Conservation (phyloP, 2,329 filamentous ascomycete species). For the Aspergillus novoparasiticus region DNA sequence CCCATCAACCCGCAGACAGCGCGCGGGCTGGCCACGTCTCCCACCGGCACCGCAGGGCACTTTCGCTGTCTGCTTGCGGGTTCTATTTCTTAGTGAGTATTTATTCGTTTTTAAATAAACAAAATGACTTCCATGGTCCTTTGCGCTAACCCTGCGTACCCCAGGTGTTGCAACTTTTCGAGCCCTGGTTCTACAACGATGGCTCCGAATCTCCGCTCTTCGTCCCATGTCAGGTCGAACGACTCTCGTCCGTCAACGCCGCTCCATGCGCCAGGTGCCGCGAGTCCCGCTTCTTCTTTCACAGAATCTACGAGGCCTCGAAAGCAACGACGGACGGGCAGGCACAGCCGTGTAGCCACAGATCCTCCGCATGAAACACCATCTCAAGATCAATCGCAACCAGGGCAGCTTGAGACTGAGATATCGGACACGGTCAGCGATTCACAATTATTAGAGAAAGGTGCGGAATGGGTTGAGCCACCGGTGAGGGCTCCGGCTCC, state of each 20-base stretch:
- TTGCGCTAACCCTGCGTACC: conserved; percentile 25
- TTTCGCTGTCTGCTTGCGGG: conserved; percentile 29
- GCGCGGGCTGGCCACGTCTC: conserved; percentile 35
- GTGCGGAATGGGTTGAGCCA: conserved; percentile 58
- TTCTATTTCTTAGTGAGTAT: conserved; percentile 28
- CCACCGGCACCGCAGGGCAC: conserved; percentile 34
- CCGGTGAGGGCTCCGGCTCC: conserved; percentile 56
- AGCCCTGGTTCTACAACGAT: conserved; percentile 29
- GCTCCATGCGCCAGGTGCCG: conserved; percentile 20
- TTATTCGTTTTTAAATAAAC: neutral
- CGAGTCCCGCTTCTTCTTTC: conserved; percentile 26
- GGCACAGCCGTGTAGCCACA: conserved; percentile 28
- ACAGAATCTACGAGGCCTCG: conserved; percentile 33
- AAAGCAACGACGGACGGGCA: conserved; percentile 37
- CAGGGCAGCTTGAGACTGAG: conserved; percentile 14
- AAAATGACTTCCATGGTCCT: neutral
- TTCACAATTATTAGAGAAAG: conserved; percentile 10
- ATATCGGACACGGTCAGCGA: conserved; percentile 12
- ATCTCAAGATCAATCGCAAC: conserved; percentile 19
- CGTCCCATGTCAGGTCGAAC: conserved; percentile 33
- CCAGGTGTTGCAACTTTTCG: conserved; percentile 22
- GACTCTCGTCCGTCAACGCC: conserved; percentile 38
- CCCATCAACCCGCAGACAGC: conserved; percentile 32
- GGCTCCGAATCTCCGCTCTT: conserved; percentile 39
- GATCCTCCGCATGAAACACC: conserved; percentile 23